Conservation (phyloP, 345 rosid genomes). For the Citrus inodora region DNA sequence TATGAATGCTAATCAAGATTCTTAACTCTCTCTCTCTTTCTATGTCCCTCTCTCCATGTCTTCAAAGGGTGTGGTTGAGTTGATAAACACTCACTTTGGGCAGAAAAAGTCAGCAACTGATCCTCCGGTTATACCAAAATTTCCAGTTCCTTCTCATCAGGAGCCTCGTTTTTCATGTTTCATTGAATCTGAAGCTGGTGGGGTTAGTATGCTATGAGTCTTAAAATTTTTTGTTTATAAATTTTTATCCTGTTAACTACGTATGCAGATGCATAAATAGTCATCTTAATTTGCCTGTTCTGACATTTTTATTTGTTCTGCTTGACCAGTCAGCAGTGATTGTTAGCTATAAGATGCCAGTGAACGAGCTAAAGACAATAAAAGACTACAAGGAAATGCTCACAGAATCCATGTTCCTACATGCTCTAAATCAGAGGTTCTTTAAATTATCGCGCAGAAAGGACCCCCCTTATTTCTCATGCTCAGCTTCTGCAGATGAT, state of each 20-base stretch:
- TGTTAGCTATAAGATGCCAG: slow-evolving; percentile 83
- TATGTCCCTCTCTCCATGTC: background rate
- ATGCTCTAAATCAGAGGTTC: slow-evolving; percentile 84
- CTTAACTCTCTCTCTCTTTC: slow-evolving; percentile 15
- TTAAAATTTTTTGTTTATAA: slow-evolving; percentile 11
- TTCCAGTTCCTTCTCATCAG: slow-evolving; percentile 73
- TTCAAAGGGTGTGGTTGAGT: slow-evolving; percentile 71
- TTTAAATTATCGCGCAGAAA: slow-evolving; percentile 74
- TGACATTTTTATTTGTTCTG: slow-evolving; percentile 18
- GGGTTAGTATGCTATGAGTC: slow-evolving; percentile 49
- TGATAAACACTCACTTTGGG: slow-evolving; percentile 74
- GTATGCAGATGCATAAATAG: background rate
- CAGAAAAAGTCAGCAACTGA: slow-evolving; percentile 41
- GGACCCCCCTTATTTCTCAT: slow-evolving; percentile 85
- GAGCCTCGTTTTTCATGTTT: slow-evolving; percentile 78
- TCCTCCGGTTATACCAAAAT: slow-evolving; percentile 49
- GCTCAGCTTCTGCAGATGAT: slow-evolving; percentile 79
- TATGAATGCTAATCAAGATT: background rate
- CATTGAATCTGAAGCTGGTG: slow-evolving; percentile 88
- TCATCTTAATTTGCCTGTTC: slow-evolving; percentile 1
- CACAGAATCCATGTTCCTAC: slow-evolving; percentile 74
- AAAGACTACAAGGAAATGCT: slow-evolving; percentile 77
- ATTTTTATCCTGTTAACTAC: background rate
- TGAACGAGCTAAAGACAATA: slow-evolving; percentile 65
- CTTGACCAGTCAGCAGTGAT: slow-evolving; percentile 75